Evolutionary conservation across 2,329 filamentous ascomycete species (phyloP), one percentile per base, ranked within the genome.

Genomic region (Raffaelea deltoideospora): DNA sequence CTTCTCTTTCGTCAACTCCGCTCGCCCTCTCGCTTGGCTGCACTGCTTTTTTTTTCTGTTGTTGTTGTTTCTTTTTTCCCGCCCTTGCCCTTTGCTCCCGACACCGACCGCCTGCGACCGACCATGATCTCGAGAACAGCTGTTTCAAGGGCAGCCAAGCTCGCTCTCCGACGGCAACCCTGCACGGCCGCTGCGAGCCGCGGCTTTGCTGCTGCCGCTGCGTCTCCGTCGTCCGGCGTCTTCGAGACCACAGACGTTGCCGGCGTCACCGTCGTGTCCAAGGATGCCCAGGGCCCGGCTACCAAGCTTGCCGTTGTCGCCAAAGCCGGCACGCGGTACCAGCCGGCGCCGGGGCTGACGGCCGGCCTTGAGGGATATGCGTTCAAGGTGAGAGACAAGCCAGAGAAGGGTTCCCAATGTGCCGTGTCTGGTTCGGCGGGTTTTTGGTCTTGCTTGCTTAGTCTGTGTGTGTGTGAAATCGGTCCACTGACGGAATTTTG

Each of bases 321-420:
- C 49, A 94, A 93, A 70, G 90, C 86, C 45, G 90, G 90, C 53
- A 92, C 88, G 46, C 73, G 90, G 60, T 96, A 88, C 63, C 79
- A 98, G 68, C 74, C 83, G 45, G 70, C 82, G 48, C 90, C 90
- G 45, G 90, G 90, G 47, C 72, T 95, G 59, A 80, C 88, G 46
- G 80, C 87, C 55, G 88, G 81, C 41, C 72, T 98, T 48, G 82
- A 90, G 67, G 82, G 85, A 59, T 98, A 92, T 67, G 88, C 92
- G 47, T 98, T 95, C 76, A 93, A 93, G 83, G 90, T 86, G 59
- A 50, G 62, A 43, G 39, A 41, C 40, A 31, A n/a, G n/a, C n/a
- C n/a, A n/a, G n/a, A n/a, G n/a, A n/a, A n/a, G n/a, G n/a, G n/a
- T n/a, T n/a, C n/a, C n/a, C n/a, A n/a, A n/a, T n/a, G n/a, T n/a